Evolutionary conservation across 2,329 filamentous ascomycete genomes (phyloP), one percentile per base, ranked within the genome.

Genomic region (Cordyceps tenuipes): DNA sequence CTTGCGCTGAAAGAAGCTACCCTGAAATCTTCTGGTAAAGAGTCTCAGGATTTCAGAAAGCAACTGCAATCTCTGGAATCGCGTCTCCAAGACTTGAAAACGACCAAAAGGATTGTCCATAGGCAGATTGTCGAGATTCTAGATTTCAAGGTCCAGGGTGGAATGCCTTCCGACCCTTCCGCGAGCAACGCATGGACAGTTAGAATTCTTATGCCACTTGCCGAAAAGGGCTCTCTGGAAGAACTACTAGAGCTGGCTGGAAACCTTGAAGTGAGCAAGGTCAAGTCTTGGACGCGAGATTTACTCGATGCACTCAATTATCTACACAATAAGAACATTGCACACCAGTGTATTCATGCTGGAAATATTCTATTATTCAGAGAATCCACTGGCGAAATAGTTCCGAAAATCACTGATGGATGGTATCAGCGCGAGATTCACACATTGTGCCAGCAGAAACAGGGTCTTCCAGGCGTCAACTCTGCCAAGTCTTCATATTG

Each of bases 281-380:
- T 92, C 49, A 87, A 91, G 57, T 86, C 90, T 26, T 97, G 91
- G 88, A 94, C 91, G n/a, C 85, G 92, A 62, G 91, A 96, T 67
- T 79, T 99, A 19, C 82, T 99, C 29, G 91, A 97, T 74, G 94
- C 88, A 0, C 77, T 99, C 31, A 89, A 91, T 61, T 96, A 88
- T 70, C 84, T 96, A 57, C 93, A 97, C 73, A 87, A 88, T 64
- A 87, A 89, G 69, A 91, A 91, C 21, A 80, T 97, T 60, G 79
- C 90, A 26, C 94, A 97, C 72, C 89, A 90, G 68, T 85, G 89
- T 67, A 85, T 97, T 19, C 90, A 96, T 68, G 79, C 87, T 13
- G 81, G 84, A 19, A 96, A 96, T 64, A 81, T 97, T 51, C 79
- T 97, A 4, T 75, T 97, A 5, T 90, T 88, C 66, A 82, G 87